Evolutionary conservation across 306 rosid genomes (phyloP).

Genomic region (Pyrus betulifolia): DNA sequence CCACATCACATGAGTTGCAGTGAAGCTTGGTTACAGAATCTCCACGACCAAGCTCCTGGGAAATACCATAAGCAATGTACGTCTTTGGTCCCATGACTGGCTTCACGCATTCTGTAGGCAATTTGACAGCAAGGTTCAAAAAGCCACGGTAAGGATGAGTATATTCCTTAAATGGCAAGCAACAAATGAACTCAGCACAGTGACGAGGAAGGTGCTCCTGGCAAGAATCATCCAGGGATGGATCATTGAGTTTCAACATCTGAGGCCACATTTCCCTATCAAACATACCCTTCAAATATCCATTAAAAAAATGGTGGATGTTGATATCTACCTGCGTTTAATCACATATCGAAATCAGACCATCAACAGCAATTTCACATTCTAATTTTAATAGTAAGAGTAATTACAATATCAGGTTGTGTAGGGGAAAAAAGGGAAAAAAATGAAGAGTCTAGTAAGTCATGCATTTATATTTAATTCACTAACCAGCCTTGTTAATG

Average conservation of each 20-base stretch:
- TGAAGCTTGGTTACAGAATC: conserved; percentile 91
- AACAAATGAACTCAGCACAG: conserved; percentile 58
- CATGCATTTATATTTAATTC: no score
- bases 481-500: no score
- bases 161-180: conserved; percentile 69
- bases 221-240: conserved; percentile 61
- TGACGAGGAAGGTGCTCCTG: conserved; percentile 71
- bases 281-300: conserved; percentile 38
- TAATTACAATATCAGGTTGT: background rate
- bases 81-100: conserved; percentile 88
- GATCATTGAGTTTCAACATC: conserved; percentile 63
- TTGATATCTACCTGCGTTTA: conserved; percentile 53
- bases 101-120: conserved; percentile 24
- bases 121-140: conserved; percentile 49
- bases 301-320: conserved; percentile 67
- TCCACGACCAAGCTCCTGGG: conserved; percentile 80
- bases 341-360: background rate
- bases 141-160: conserved; percentile 53
- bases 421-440: background rate
- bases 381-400: background rate
- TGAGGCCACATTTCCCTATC: conserved; percentile 47
- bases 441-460: background rate
- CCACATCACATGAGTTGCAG: no score
- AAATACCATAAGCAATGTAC: conserved; percentile 71
- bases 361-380: background rate